Base-by-base conservation (phyloP, 2,329 filamentous ascomycete genomes). In the Verticillium dahliae region DNA sequence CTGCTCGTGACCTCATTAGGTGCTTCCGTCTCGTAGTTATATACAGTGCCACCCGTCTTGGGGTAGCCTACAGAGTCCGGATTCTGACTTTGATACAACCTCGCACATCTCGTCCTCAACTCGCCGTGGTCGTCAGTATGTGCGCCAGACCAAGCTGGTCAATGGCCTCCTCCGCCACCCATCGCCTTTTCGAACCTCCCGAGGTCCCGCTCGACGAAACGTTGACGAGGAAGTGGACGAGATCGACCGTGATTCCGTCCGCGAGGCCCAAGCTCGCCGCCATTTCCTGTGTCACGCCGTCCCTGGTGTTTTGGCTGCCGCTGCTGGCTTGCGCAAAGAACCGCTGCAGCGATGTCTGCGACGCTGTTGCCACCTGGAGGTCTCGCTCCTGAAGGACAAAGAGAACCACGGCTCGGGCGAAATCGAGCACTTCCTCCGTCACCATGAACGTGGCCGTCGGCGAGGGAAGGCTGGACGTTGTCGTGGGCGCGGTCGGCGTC, bases 361-460 rank as follows among this genome's bases (percentile, higher is more conserved):
- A 85, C 6, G 72, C 72, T 56, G 82, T 78, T 0, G 86, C 86
- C 45, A 76, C 75, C 37, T 75, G 71, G 1, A 86, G 67, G 5
- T 72, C 76, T 61, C 83, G 73, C 66, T 85, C 74, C 67, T 89
- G 85, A 2, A 89, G 74, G 33, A 90, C 76, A 65, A 80, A 89
- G 15, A 90, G 76, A 2, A 90, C 82, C 0, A 80, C 81, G 2
- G 88, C 80, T 3, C 87, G 80, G 0, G 85, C 82, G 74, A 90
- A 90, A 67, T 90, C 87, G 1, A 88, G 74, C 0, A 81, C 79
- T 58, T 84, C 77, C 61, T 87, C 78, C 1, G 83, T 84, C 13
- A 85, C 75, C 0, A 69, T 70, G 58, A 87, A 87, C 1, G 66
- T 69, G 3, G 73, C 64, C 13, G 66, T 64, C 11, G 72, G 69